These are phyloP conservation scores for Simmondsia chinensis DNA, from an alignment of 148 eudicot species.

Conservation along the genomic window DNA sequence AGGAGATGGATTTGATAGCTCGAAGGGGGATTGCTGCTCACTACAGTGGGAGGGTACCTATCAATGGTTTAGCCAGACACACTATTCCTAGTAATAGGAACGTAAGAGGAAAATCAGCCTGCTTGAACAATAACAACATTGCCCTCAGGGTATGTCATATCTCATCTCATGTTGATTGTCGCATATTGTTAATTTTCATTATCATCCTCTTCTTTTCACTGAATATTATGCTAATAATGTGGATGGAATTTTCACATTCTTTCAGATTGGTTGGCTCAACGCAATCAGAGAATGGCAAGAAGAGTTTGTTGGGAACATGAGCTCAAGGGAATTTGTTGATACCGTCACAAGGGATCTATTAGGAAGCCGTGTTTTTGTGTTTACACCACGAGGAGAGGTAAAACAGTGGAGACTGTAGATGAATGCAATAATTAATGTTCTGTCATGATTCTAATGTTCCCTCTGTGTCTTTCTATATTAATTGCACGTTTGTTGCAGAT, in stretches of 20 bases:
- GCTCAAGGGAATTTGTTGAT: slow-evolving; percentile 97
- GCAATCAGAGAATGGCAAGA: slow-evolving; percentile 99
- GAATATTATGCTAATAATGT: slow-evolving; percentile 8
- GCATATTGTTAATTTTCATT: neutral
- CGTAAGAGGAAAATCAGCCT: slow-evolving; percentile 53
- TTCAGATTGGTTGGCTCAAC: slow-evolving; percentile 95
- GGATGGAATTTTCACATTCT: slow-evolving; percentile 15
- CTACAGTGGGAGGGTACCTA: slow-evolving; percentile 67
- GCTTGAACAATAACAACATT: slow-evolving; percentile 61
- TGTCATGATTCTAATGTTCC: neutral
- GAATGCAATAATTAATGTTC: neutral
- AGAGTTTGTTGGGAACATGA: slow-evolving; percentile 98
- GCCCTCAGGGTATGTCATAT: slow-evolving; percentile 73
- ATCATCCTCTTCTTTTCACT: neutral
- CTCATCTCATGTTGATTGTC: neutral
- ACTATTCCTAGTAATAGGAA: slow-evolving; percentile 34
- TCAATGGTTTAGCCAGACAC: slow-evolving; percentile 50
- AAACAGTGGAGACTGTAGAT: slow-evolving; percentile 3
- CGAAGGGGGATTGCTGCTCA: slow-evolving; percentile 97
- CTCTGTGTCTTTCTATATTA: slow-evolving; percentile 1
- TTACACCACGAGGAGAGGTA: slow-evolving; percentile 98
- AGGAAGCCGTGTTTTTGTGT: slow-evolving; percentile 96
- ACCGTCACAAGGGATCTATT: slow-evolving; percentile 84
- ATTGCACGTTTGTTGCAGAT: slow-evolving; percentile 41
- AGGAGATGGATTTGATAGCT: slow-evolving; percentile 96